Evolutionary conservation across 1,284 basidiomycete species (phyloP).

Genomic region (Irpex rosettiformis): DNA sequence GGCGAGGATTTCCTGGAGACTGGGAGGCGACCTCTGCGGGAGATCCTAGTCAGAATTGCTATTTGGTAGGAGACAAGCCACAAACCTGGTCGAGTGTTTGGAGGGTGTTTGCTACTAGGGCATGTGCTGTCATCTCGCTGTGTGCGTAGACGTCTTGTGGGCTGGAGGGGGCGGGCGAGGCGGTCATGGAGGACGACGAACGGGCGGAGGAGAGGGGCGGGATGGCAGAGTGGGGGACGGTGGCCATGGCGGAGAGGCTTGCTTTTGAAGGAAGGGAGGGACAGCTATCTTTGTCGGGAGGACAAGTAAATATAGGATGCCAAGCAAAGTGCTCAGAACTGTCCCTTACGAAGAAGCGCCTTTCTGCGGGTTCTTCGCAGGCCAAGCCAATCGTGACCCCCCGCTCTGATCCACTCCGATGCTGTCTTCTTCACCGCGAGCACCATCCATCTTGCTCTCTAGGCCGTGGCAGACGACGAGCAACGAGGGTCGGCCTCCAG

Average conservation of each 20-base stretch:
- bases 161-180: slow-evolving; percentile 24
- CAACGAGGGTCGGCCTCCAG: slow-evolving; percentile 2
- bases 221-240: slow-evolving; percentile 13
- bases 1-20: slow-evolving; percentile 76
- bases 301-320: slow-evolving; percentile 23
- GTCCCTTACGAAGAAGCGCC: slow-evolving; percentile 4
- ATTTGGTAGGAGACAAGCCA: slow-evolving; percentile 21
- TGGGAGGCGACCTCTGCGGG: slow-evolving; percentile 67
- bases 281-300: slow-evolving; percentile 20
- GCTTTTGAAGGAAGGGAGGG: slow-evolving; percentile 29
- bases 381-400: background rate
- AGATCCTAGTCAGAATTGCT: slow-evolving; percentile 22
- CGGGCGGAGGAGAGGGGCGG: slow-evolving; percentile 14
- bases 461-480: slow-evolving; percentile 1
- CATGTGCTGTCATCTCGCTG: slow-evolving; percentile 25
- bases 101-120: slow-evolving; percentile 40
- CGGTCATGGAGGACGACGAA: slow-evolving; percentile 14
- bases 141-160: slow-evolving; percentile 22
- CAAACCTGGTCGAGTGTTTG: slow-evolving; percentile 46
- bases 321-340: slow-evolving; percentile 14
- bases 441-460: background rate
- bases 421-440: background rate
- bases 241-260: slow-evolving; percentile 4
- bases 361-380: slow-evolving; percentile 1
- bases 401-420: background rate